Conservation (phyloP, 257 asterid species). For the Nicotiana paniculata region DNA sequence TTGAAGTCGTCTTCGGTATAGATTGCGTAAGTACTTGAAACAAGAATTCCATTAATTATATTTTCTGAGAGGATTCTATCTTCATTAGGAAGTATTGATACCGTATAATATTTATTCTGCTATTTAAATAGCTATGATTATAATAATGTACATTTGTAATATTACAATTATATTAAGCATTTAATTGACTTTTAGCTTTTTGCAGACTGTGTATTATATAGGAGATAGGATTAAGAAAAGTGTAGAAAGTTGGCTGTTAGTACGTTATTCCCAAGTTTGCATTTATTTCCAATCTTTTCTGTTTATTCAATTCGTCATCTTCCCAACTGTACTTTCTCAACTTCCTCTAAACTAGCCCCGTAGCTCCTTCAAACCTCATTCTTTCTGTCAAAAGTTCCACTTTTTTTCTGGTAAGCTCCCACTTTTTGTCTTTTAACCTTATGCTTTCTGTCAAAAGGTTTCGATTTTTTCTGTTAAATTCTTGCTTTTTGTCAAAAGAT, state of each 20-base stretch:
- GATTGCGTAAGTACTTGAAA: neutral
- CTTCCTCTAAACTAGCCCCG: neutral
- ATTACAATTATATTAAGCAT: neutral
- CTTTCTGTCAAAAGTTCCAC: neutral
- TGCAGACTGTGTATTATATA: neutral
- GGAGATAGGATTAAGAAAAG: neutral
- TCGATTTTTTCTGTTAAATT: neutral
- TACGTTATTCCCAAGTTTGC: neutral
- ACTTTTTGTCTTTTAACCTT: too few species aligned
- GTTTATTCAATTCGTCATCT: neutral
- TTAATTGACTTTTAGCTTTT: neutral
- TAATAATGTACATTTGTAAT: neutral
- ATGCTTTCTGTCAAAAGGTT: neutral
- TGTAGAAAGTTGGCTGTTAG: neutral
- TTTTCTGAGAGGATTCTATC: neutral
- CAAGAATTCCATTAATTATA: neutral
- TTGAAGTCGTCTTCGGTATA: neutral
- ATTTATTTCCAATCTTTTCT: neutral
- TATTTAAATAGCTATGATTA: neutral
- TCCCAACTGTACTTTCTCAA: slow-evolving; percentile 3
- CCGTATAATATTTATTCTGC: neutral
- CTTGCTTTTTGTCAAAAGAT: neutral
- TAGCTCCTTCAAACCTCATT: neutral
- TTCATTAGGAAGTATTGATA: neutral
- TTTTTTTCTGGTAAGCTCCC: neutral